Evolutionary conservation across 2,329 filamentous ascomycete species (phyloP), one percentile per base, ranked within the genome.

Genomic region (Fusarium zealandicum): DNA sequence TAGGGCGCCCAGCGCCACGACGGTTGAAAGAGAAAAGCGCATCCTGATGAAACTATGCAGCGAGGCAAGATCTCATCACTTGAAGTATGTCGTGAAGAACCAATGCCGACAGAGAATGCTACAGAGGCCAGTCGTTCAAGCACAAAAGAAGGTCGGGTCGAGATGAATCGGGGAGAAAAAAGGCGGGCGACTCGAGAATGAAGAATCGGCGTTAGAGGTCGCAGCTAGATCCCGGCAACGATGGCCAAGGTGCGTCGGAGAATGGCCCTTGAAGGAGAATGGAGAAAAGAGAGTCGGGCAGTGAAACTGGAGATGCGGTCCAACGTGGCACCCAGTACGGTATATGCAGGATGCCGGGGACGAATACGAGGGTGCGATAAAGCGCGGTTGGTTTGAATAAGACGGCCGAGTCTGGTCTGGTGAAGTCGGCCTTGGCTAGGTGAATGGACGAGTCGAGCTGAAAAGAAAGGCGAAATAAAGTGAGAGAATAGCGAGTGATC

Each of bases 1-100:
- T 14, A 69, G 42, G 49, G 69, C 63, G 59, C 66, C 64, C 57
- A 72, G 61, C 50, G 67, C 71, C 54, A 68, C 53, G 16, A 73
- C 28, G 38, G 65, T 57, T 31, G 68, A 64, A 48, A 67, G 57
- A 57, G 69, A 60, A 37, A 69, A 59, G 46, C 63, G 70, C 64
- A 72, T 71, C 5, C 62, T 51, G 54, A 54, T 32, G 28, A 18
- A 17, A 16, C n/a, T 39, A 42, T 37, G 30, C 22, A 48, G 41
- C 32, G 37, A 56, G 40, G 30, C 25, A 14, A 31, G 17, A 17
- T 41, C 40, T 36, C 46, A 54, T 42, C 45, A 35, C 46, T 44
- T 39, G 37, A 31, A 27, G 14, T 38, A 32, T 32, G 36, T 54
- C 42, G 41, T 33, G 9, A 40, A 14, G 16, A 16, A 44, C 25